Percentiles rank a stretch among this genome's conserved stretches.
These are phyloP conservation scores for Aulographum hederae DNA, from an alignment of 2,329 filamentous ascomycete species.

Conservation along the genomic window DNA sequence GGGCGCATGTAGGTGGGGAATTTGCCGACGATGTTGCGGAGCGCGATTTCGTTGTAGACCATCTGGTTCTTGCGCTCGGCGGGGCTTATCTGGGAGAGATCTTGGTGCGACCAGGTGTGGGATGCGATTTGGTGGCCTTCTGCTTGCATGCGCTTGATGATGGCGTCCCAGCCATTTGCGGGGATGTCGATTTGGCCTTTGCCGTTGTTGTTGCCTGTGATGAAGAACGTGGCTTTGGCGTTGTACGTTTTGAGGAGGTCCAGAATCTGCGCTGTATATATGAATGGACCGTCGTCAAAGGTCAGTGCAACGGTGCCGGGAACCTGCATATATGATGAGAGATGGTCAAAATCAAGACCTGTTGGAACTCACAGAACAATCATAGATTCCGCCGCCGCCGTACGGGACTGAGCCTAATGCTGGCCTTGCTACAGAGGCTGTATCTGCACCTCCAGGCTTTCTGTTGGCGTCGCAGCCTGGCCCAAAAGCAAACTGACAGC, in stretches of 20 bases:
- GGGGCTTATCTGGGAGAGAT: slow-evolving; percentile 25
- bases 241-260: slow-evolving; percentile 40
- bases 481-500: slow-evolving; percentile 43
- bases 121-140: slow-evolving; percentile 43
- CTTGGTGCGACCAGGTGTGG: slow-evolving; percentile 37
- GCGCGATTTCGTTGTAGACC: slow-evolving; percentile 34
- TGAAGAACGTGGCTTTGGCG: slow-evolving; percentile 50
- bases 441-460: slow-evolving; percentile 35
- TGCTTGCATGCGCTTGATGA: slow-evolving; percentile 35
- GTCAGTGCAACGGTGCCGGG: slow-evolving; percentile 45
- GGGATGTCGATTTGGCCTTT: slow-evolving; percentile 37
- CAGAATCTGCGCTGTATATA: slow-evolving; percentile 42
- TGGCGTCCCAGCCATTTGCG: slow-evolving; percentile 23
- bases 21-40: slow-evolving; percentile 35
- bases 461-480: slow-evolving; percentile 41
- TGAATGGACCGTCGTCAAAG: slow-evolving; percentile 47
- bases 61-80: slow-evolving; percentile 29
- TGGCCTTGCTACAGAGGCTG: slow-evolving; percentile 31
- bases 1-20: slow-evolving; percentile 37
- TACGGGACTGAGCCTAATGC: slow-evolving; percentile 36
- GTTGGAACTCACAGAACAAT: slow-evolving; percentile 24
- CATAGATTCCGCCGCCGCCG: slow-evolving; percentile 37
- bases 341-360: neutral
- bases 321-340: slow-evolving; percentile 1
- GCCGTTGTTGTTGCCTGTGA: slow-evolving; percentile 38